Conservation (phyloP, 73 alveolate genomes). For the Blepharisma stoltei region DNA sequence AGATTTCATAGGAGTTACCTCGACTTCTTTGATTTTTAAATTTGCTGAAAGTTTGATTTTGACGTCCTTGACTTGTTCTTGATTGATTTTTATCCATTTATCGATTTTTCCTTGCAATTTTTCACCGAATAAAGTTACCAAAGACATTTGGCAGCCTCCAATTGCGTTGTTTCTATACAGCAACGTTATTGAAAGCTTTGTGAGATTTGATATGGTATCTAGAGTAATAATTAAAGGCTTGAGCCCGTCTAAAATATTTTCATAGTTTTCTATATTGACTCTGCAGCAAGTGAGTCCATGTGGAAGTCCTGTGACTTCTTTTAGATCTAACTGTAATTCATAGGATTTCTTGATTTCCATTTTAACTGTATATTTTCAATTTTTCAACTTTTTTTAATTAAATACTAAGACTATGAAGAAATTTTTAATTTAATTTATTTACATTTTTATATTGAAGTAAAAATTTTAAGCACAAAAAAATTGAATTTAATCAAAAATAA, state of each 20-base stretch:
- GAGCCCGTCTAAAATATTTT: background rate
- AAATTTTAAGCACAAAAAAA: too few species aligned
- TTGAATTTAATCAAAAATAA: too few species aligned
- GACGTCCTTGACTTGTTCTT: background rate
- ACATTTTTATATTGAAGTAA: too few species aligned
- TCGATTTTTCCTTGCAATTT: background rate
- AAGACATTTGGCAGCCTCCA: background rate
- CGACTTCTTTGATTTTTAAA: background rate
- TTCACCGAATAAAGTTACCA: background rate
- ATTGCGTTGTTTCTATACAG: background rate
- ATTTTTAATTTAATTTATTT: too few species aligned
- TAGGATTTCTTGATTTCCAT: background rate
- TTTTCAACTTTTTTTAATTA: background rate
- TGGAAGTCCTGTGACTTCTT: conserved; percentile 16
- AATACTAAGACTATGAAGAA: too few species aligned
- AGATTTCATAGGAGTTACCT: background rate
- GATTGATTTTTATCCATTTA: background rate
- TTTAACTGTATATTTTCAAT: background rate
- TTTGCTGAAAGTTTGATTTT: background rate
- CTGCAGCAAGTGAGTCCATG: background rate
- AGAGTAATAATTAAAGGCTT: background rate
- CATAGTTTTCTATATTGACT: background rate
- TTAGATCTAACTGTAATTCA: background rate
- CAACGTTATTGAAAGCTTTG: background rate
- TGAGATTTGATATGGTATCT: background rate